phyloP scores from a whole-genome alignment of 2,329 filamentous ascomycete genomes.

The Atkinsonella texensis region DNA sequence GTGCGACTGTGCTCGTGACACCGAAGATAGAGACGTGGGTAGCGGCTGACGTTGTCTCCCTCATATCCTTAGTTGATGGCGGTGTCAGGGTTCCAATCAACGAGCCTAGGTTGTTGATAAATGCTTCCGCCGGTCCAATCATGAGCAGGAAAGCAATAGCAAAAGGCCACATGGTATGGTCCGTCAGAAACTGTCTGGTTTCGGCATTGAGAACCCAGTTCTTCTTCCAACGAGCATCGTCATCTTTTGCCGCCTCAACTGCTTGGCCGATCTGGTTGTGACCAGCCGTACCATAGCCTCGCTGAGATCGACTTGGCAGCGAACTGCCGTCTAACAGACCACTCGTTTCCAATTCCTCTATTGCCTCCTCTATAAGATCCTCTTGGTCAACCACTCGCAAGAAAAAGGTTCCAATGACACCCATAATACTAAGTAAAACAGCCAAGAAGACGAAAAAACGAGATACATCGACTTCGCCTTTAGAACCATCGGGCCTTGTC shows the following conservation, averaged over 20 bases:
- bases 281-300: slow-evolving; percentile 51
- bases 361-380: slow-evolving; percentile 77
- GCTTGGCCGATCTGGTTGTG: slow-evolving; percentile 31
- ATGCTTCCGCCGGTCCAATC: slow-evolving; percentile 90
- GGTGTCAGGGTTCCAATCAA: slow-evolving; percentile 77
- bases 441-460: slow-evolving; percentile 81
- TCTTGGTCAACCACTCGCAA: slow-evolving; percentile 74
- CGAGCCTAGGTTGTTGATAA: slow-evolving; percentile 94
- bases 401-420: slow-evolving; percentile 60
- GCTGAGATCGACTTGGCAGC: slow-evolving; percentile 48
- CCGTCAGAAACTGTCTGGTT: slow-evolving; percentile 70
- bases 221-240: slow-evolving; percentile 58
- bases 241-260: slow-evolving; percentile 28
- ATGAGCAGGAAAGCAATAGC: slow-evolving; percentile 85
- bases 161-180: slow-evolving; percentile 93
- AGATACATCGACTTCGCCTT: slow-evolving; percentile 60
- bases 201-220: slow-evolving; percentile 85
- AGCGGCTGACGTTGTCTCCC: slow-evolving; percentile 48
- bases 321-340: slow-evolving; percentile 67
- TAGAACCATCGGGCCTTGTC: slow-evolving; percentile 47
- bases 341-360: slow-evolving; percentile 82
- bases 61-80: slow-evolving; percentile 31
- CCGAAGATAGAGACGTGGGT: slow-evolving; percentile 92
- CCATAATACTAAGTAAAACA: slow-evolving; percentile 55
- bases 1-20: slow-evolving; percentile 78